Conservation (phyloP, 2,329 filamentous ascomycete genomes). For the Arthrobotrys megalospora region DNA sequence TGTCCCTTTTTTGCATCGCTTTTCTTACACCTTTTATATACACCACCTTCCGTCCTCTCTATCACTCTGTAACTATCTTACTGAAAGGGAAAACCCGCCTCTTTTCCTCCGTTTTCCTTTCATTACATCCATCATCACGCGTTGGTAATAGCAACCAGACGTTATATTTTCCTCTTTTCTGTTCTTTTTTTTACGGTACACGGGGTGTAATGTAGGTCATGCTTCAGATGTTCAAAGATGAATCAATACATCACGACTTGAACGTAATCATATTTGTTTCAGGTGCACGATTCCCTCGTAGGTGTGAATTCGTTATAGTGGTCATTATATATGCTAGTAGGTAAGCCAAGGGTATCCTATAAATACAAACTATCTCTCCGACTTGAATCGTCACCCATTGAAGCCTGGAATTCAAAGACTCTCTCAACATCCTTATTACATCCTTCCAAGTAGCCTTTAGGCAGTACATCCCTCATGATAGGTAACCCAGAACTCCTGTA, state of each 20-base stretch:
- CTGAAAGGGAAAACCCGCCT: constrained; percentile 28
- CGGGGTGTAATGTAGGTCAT: constrained; percentile 61
- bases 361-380: constrained; percentile 29
- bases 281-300: neutral
- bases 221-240: constrained; percentile 60
- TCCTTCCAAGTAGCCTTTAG: neutral
- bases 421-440: neutral
- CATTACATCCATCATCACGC: constrained; percentile 35
- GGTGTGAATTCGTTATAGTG: constrained; percentile 1
- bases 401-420: too few species aligned
- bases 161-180: constrained; percentile 47
- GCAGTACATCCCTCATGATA: constrained; percentile 51
- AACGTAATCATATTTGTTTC: constrained; percentile 50
- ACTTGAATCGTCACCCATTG: too few species aligned
- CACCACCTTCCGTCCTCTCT: constrained; percentile 33
- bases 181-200: constrained; percentile 46
- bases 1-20: constrained; percentile 36
- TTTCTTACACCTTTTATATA: constrained; percentile 58
- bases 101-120: constrained; percentile 40
- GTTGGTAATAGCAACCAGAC: constrained; percentile 45
- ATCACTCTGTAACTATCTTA: constrained; percentile 58
- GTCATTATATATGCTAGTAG: neutral
- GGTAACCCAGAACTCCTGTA: constrained; percentile 53
- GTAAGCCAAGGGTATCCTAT: constrained; percentile 40
- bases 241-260: constrained; percentile 60